Conservation (phyloP, 1,284 basidiomycete genomes). For the Ustilago esculenta region DNA sequence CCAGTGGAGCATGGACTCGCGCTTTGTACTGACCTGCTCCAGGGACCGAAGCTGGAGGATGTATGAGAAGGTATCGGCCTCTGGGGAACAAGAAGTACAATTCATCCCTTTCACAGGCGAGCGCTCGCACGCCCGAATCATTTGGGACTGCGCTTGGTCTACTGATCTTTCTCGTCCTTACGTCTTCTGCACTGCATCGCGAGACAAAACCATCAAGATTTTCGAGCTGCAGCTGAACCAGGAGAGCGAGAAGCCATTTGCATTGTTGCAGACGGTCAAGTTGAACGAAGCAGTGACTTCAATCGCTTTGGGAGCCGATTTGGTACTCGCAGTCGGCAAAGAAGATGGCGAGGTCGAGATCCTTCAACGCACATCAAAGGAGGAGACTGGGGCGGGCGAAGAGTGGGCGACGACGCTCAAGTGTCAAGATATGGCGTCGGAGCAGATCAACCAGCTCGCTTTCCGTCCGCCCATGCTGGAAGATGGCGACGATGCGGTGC, state of each 20-base stretch:
- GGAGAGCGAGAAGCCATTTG: slow-evolving; percentile 28
- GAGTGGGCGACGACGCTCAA: slow-evolving; percentile 26
- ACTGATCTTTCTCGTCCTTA: slow-evolving; percentile 66
- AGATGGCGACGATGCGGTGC: slow-evolving; percentile 38
- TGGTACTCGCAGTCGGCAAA: slow-evolving; percentile 84
- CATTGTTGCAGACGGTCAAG: slow-evolving; percentile 31
- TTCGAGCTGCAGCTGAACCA: slow-evolving; percentile 26
- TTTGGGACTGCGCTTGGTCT: slow-evolving; percentile 93
- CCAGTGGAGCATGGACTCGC: slow-evolving; percentile 85
- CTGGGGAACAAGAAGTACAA: not conserved
- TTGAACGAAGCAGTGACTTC: slow-evolving; percentile 49
- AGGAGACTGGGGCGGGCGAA: not conserved
- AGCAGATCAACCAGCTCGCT: slow-evolving; percentile 56
- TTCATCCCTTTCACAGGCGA: slow-evolving; percentile 67
- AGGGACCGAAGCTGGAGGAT: slow-evolving; percentile 92
- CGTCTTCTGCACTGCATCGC: slow-evolving; percentile 88
- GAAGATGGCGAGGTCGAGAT: slow-evolving; percentile 91
- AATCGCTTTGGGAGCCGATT: slow-evolving; percentile 38
- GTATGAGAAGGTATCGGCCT: slow-evolving; percentile 70
- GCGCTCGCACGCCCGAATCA: slow-evolving; percentile 88
- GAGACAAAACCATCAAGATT: slow-evolving; percentile 85
- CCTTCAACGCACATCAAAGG: slow-evolving; percentile 6
- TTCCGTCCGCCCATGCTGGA: slow-evolving; percentile 51
- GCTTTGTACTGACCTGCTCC: slow-evolving; percentile 81
- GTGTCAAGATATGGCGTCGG: slow-evolving; percentile 49